Evolutionary conservation across 2,329 filamentous ascomycete species (phyloP), one percentile per base, ranked within the genome.

Genomic region (Microcyclosporella mali): DNA sequence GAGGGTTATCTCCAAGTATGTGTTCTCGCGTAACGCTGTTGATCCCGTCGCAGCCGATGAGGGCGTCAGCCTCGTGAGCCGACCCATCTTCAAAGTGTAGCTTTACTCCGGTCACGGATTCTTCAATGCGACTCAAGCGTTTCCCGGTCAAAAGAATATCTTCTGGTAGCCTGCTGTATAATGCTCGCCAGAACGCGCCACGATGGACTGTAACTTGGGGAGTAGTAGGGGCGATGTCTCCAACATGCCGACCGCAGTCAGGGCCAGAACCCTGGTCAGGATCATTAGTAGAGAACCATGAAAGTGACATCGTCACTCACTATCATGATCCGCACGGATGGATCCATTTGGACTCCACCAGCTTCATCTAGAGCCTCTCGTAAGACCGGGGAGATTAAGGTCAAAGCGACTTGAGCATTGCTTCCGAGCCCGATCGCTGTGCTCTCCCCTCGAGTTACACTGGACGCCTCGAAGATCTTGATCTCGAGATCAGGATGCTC

Each of bases 361-460:
- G 44, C 44, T 25, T 42, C 34, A 25, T 42, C 39, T 8, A 46
- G 31, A 16, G 44, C 44, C 30, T 43, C 33, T 28, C 44, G 35
- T 18, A 46, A 27, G 9, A 33, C 36, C 12, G 44, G 39, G 15
- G 40, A 34, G 18, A 46, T 37, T n/a, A 46, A 27, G 9, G 35
- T 17, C 9, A 46, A 35, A 19, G 44, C 44, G 18, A 35, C 16
- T 33, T 46, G 44, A 15, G 44, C 44, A 33, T 46, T 46, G 10
- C 16, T 29, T 11, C 34, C 44, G 8, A 46, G 44, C 9, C 44
- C 44, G 17, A 46, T 38, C 12, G 39, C 44, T 30, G 40, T 33
- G 11, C 44, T 37, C 29, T 42, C 34, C 6, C 35, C 40, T 27
- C 39, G 35, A 9, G 32, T 15, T 25, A 18, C 30, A 4, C 34